Base-by-base conservation (phyloP, 768 basidiomycete genomes). In the Phaffia tasmanica region DNA sequence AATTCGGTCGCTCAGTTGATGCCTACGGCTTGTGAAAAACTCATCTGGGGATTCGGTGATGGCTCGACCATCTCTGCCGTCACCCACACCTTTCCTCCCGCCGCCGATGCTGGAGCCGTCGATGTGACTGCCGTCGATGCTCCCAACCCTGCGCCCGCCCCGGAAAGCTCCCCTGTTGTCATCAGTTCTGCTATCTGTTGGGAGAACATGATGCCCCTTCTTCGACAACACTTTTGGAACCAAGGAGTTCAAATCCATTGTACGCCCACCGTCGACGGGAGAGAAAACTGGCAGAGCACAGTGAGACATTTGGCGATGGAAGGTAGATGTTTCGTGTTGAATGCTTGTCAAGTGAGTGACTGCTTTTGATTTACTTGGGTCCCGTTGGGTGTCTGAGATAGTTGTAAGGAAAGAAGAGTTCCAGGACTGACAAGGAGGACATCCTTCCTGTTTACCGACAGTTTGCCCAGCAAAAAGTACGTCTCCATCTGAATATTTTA, bases 321-420 rank as follows among this genome's bases (percentile, higher is more conserved):
- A 72, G 85, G 85, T 14, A 80, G 85, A 29, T 85, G 84, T 75
- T 85, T 85, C 73, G 85, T 86, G 59, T 77, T 86, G 29, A 80
- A 82, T 18, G 84, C 68, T 3, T 65, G 53, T 61, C 69, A 70
- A 65, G 64, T 67, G 53, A 46, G 65, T 65, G 9, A 48, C 32
- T 19, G 15, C 29, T 0, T 42, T 57, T 3, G 32, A 14, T 19
- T 25, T 23, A 0, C 57, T 16, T 32, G 3, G 11, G 11, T 42
- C 35, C 11, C 11, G 6, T 42, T 42, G 35, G 4, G 35, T 11
- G 35, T 11, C 6, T 42, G 35, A 5, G 11, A 42, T 5, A 42
- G 4, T 42, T 11, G 4, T 42, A 11, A 42, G 4, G 35, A 11
- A 42, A 42, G 11, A 11, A 42, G 35, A 42, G 35, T 4, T 5